Evolutionary conservation across 2,329 filamentous ascomycete genomes (phyloP).

Genomic region (Emergomyces orientalis): DNA sequence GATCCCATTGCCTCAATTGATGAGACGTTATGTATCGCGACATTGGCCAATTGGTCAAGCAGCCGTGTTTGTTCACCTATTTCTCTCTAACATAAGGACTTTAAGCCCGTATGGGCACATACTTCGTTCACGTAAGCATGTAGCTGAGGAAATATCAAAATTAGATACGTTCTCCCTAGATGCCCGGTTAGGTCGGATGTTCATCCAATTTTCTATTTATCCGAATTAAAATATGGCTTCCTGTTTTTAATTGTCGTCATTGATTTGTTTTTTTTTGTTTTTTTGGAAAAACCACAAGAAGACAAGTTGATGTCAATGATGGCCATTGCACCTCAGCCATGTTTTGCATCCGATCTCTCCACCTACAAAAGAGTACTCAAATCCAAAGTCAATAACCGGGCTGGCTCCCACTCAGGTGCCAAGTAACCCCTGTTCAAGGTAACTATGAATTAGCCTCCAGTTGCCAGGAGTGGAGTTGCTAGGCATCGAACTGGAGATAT

Average conservation of each 20-base stretch:
- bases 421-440: not conserved
- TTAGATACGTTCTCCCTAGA: not conserved
- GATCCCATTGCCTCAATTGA: not conserved
- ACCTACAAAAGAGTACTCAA: not conserved
- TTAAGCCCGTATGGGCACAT: not conserved
- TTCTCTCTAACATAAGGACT: not conserved
- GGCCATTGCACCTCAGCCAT: not conserved
- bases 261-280: not conserved
- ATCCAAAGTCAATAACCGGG: not conserved
- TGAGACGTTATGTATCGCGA: not conserved
- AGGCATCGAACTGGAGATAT: no score
- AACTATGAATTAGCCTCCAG: not conserved
- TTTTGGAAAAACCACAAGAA: no score
- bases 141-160: not conserved
- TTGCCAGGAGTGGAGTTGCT: no score
- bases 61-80: not conserved
- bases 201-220: not conserved
- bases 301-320: not conserved
- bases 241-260: not conserved
- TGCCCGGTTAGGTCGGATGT: not conserved
- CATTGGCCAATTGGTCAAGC: not conserved
- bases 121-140: not conserved
- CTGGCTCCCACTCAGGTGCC: not conserved
- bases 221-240: not conserved
- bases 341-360: not conserved